Conservation (phyloP, 805 yeast species). For the Saccharomycopsis vini region DNA sequence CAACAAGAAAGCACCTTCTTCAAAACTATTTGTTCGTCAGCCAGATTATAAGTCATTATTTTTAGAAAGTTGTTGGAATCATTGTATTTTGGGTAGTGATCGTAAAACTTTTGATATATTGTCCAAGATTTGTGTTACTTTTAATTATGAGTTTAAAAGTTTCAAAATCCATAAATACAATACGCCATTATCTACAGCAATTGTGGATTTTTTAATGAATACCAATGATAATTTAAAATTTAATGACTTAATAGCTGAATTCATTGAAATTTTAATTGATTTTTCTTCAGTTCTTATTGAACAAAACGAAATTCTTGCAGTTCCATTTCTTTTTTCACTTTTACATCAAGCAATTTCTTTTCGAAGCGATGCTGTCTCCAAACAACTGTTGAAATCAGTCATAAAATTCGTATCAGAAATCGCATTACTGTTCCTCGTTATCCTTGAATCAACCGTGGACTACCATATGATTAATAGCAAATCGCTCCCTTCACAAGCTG, state of each 20-base stretch:
- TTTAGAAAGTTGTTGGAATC: conserved; percentile 28
- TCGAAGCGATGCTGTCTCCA: conserved; percentile 52
- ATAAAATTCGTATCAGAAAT: conserved; percentile 1
- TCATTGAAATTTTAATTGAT: conserved; percentile 29
- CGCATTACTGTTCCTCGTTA: conserved; percentile 12
- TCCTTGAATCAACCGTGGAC: conserved; percentile 22
- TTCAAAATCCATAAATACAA: conserved; percentile 23
- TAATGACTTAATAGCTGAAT: conserved; percentile 39
- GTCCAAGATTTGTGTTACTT: conserved; percentile 27
- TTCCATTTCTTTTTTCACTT: conserved; percentile 55
- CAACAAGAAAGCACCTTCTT: no score
- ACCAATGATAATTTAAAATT: conserved; percentile 37
- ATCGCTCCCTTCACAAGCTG: conserved; percentile 6
- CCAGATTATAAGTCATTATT: conserved; percentile 33
- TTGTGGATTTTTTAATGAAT: conserved; percentile 35
- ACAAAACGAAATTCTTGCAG: conserved; percentile 21
- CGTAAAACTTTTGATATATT: conserved; percentile 28
- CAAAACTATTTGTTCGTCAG: background rate
- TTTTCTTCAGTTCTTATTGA: conserved; percentile 24
- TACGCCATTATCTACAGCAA: conserved; percentile 28
- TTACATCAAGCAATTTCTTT: conserved; percentile 47
- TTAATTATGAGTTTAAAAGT: conserved; percentile 23
- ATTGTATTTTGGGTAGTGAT: conserved; percentile 30
- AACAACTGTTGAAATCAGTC: conserved; percentile 27
- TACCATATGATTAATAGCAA: conserved; percentile 12